Base-by-base conservation (phyloP, 306 rosid species). In the Prunus armeniaca region DNA sequence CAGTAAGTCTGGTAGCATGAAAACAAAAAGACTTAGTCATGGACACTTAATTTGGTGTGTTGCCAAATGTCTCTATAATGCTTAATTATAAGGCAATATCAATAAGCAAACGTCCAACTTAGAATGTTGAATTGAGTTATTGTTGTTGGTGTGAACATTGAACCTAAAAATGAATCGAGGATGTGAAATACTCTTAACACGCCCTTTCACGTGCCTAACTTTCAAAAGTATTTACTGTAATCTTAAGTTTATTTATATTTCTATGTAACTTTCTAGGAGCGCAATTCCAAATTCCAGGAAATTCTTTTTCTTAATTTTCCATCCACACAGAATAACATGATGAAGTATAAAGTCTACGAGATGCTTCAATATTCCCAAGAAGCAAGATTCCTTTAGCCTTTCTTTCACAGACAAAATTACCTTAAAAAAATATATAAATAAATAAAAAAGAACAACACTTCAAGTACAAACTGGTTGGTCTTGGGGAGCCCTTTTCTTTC, bases 401-500 rank as follows among this genome's bases (percentile, higher is more conserved):
- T 20, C 65, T 20, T 14, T 60, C 32, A 17, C 69, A 0, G 28
- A 56, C 20, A 20, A 55, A 56, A 51, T 4, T 63, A 4, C 14
- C 45, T n/a, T 17, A 3, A 0, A 8, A 27, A 61, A 13, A 32
- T 5, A 32, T 5, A 32, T 0, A 32, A 32, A 32, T 5, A 32
- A 5, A 32, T 32, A 32, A 62, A 63, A 63, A 28, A 30, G 67
- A 30, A 14, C 6, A 63, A 6, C 45, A 62, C 69, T 34, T 12
- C 38, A 30, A 18, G 41, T 22, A 24, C 41, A 72, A 72, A 41
- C 14, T 57, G 67, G 34, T 19, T 72, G 64, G 54, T 72, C 41
- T 72, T 56, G 51, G 24, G 15, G 41, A 34, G 49, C 67, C 34
- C 65, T 72, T 57, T 72, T 58, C n/a, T 64, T 82, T 84, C 79